Evolutionary conservation across 73 alveolate genomes (phyloP), one percentile per base, ranked within the genome.

Genomic region (Paraurostyla sp.): DNA sequence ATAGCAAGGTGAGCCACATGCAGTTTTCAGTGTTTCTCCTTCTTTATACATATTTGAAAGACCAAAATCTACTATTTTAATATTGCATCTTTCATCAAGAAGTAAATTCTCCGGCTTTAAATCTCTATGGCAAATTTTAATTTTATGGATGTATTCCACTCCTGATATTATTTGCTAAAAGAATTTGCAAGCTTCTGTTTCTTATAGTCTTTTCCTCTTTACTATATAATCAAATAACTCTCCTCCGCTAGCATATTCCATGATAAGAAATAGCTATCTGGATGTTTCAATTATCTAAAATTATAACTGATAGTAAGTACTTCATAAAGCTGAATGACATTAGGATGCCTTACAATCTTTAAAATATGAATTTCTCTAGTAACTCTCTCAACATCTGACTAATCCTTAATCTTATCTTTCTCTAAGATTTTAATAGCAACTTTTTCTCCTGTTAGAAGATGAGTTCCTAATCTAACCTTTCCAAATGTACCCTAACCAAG

Each of bases 171-270:
- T 88, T 85, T 97, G 97, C 51, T 92, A 83, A 68, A 89, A 96
- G 80, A 75, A 94, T 57, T 57, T 81, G 41, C 97, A 96, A 15
- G 99, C 92, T 46, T 94, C 99, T 38, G 80, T 57, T 90, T 97
- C 99, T 3, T 87, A 56, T 49, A 97, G 80, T 83, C 96, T 83
- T 71, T 92, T 91, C 54, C 89, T 86, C 59, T 91, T 71, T 25
- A 97, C 99, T 20, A 97, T 97, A 92, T 94, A 90, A 60, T 97
- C 92, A 90, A 97, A 97, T n/a, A 97, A 94, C 81, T 97, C 99
- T 0, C 99, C 99, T 16, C 98, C 98, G 29, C 83, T 57, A n/a
- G 98, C 98, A 82, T 83, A 94, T 92, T 97, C 99, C 99, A 97
- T 96, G 50, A 97, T 93, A 42, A 97, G 88, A 88, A 57, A 95